Evolutionary conservation across 805 yeast genomes (phyloP), one percentile per base, ranked within the genome.

Genomic region (Hanseniaspora singularis): DNA sequence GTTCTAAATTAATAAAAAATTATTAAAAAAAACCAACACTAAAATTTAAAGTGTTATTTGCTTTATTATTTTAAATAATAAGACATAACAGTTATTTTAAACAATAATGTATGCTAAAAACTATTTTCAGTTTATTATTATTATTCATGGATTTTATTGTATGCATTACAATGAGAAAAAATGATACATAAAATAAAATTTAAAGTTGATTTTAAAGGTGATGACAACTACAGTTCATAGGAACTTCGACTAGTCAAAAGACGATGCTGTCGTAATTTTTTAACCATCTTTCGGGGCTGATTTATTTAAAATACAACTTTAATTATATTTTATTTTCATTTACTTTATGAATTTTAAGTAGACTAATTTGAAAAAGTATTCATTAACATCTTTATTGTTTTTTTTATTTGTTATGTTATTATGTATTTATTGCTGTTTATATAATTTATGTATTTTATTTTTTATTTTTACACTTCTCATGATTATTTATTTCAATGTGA

Each of bases 281-380:
- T 55, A 53, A 60, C 66, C 66, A 63, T 63, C 66, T 63, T 63
- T 63, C 66, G 66, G 66, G 66, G 54, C 66, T 63, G 66, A 63
- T 53, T 51, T 38, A 40, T 38, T 28, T 33, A 15, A 12, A 30
- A 30, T 15, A 11, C 30, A 51, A 36, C 33, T 36, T 26, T 14
- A 5, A 34, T 41, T 30, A 28, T 18, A 15, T 23, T 34, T 34
- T 18, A 22, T 16, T 33, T 11, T 11, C 12, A 10, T 11, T 19
- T 24, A 15, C 14, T 12, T 33, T 26, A 19, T 23, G 15, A 19
- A 28, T 18, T 27, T 38, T 16, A 36, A 36, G 10, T 22, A 20
- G 15, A 7, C 14, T 34, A 15, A 9, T 6, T 32, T 30, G 40
- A 36, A 36, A 11, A 31, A 36, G 24, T 43, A 10, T 36, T 36